Conservation (phyloP, 768 basidiomycete species). For the Lactarius tabidus region DNA sequence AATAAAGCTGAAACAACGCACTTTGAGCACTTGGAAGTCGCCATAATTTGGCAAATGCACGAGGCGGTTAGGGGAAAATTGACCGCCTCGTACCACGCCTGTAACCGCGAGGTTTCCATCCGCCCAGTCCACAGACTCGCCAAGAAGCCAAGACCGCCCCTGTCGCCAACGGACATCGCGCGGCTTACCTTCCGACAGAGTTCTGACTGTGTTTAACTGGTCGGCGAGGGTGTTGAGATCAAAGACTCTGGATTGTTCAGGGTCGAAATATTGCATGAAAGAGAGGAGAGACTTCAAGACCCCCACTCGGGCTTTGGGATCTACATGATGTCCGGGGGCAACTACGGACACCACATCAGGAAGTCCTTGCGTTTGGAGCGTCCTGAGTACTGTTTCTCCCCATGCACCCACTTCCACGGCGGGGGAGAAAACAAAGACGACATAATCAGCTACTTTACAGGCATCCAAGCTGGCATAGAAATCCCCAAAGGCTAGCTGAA, state of each 20-base stretch:
- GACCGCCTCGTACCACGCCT: constrained; percentile 77
- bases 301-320: constrained; percentile 58
- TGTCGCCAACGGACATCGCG: constrained; percentile 78
- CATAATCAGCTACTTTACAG: constrained; percentile 86
- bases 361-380: constrained; percentile 86
- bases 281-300: constrained; percentile 87
- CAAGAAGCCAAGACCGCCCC: constrained; percentile 71
- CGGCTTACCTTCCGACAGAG: constrained; percentile 83
- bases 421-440: constrained; percentile 79
- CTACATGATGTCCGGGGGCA: constrained; percentile 49
- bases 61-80: constrained; percentile 76
- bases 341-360: constrained; percentile 78
- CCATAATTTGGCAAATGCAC: constrained; percentile 85
- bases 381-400: constrained; percentile 85
- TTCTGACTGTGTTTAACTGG: constrained; percentile 64
- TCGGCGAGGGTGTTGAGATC: constrained; percentile 67
- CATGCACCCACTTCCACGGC: constrained; percentile 75
- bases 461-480: constrained; percentile 81
- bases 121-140: constrained; percentile 60
- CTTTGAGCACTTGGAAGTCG: constrained; percentile 83
- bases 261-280: constrained; percentile 94
- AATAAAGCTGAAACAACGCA: constrained; percentile 33
- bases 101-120: constrained; percentile 69
- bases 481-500: constrained; percentile 65
- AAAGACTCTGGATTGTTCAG: constrained; percentile 69